Base-by-base conservation (phyloP, 179 eudicot genomes). In the Beta lomatogona region DNA sequence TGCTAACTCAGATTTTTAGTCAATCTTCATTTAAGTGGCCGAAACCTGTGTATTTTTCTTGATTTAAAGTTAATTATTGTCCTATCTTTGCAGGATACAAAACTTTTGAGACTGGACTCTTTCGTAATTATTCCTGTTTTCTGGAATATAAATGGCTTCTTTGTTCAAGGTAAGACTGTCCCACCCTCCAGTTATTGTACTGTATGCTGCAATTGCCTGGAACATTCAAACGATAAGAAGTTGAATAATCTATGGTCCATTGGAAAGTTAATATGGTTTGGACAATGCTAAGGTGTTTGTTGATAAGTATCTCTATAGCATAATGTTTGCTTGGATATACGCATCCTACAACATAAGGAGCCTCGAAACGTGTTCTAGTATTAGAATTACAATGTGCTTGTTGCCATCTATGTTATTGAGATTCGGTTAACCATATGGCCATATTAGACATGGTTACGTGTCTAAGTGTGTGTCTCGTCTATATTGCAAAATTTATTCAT, bases 81-180 rank as follows among this genome's bases (percentile, higher is more conserved):
- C n/a, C 54, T 67, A 10, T 63, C 36, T 75, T 66, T 54, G 78
- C 79, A 81, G 83, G 75, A 9, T 3, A 80, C 28, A 25, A 25
- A 25, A 0, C 28, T 25, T 25, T 25, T 25, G 28, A 25, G 28
- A 25, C 44, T 44, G 53, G 19, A 21, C 21, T 46, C 52, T 28
- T 76, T 25, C 22, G 16, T n/a, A 31, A 52, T 55, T 77, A 6
- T 48, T 66, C 52, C 22, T 50, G 75, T 52, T 22, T 41, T 65
- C 36, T 64, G 65, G 72, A 48, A 52, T 57, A 15, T 13, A 18
- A 59, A 83, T 83, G 86, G 86, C 86, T 80, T 76, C 75, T 61
- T 65, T 83, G 66, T 83, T 83, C 78, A 83, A 83, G 86, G 83
- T 83, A 76, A 54, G 70, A 9, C 41, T 8, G 52, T 4, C 58